phyloP scores from a whole-genome alignment of 2,329 filamentous ascomycete genomes.

The Monosporascus sp. region DNA sequence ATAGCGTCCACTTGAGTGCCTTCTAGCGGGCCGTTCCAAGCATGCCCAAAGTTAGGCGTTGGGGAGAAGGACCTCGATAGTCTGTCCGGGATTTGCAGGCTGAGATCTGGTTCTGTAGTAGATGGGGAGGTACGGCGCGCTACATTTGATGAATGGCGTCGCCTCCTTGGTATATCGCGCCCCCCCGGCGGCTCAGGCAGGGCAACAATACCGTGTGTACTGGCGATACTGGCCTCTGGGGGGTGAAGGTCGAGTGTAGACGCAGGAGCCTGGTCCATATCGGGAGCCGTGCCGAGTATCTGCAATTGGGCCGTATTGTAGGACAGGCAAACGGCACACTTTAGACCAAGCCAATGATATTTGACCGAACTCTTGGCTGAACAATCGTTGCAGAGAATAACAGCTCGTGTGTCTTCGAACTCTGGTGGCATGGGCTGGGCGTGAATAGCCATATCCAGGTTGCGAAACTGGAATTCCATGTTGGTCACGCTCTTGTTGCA shows the following conservation, averaged over 20 bases:
- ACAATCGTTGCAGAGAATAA: constrained; percentile 93
- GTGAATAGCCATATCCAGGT: constrained; percentile 80
- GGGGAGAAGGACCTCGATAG: constrained; percentile 42
- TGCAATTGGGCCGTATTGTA: constrained; percentile 65
- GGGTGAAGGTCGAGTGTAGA: constrained; percentile 12
- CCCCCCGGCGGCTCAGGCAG: constrained; percentile 8
- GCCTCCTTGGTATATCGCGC: constrained; percentile 20
- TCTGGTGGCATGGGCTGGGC: constrained; percentile 88
- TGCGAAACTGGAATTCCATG: constrained; percentile 93
- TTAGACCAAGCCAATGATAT: constrained; percentile 93
- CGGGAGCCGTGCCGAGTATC: constrained; percentile 42
- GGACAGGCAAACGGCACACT: constrained; percentile 69
- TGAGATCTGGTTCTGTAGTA: constrained; percentile 9
- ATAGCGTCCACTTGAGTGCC: constrained; percentile 20
- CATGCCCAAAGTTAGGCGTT: constrained; percentile 16
- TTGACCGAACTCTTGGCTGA: constrained; percentile 77
- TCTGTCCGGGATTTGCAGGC: constrained; percentile 29
- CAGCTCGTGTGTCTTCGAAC: constrained; percentile 71
- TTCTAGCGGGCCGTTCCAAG: constrained; percentile 15
- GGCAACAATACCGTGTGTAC: constrained; percentile 6
- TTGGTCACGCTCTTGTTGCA: constrained; percentile 96
- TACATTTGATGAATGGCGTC: constrained; percentile 28
- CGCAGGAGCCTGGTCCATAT: constrained; percentile 12
- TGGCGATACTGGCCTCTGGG: constrained; percentile 9
- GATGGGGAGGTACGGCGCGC: constrained; percentile 7